Evolutionary conservation across 2,329 filamentous ascomycete genomes (phyloP).

Genomic region (Alternaria arbusti): DNA sequence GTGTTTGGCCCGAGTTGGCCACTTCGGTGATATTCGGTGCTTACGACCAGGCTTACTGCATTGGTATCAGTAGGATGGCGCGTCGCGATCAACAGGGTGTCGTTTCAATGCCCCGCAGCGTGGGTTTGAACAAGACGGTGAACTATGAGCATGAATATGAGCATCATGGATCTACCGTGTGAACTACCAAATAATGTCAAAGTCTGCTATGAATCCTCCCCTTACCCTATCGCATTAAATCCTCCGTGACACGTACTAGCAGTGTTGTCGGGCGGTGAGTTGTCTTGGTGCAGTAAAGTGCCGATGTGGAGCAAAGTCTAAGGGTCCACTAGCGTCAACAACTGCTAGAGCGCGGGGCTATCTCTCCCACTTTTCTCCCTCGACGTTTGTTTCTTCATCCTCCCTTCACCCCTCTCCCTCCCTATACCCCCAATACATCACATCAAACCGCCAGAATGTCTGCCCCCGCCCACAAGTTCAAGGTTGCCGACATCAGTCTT

Average conservation of each 20-base stretch:
- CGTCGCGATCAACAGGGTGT: conserved; percentile 9
- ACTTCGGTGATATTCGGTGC: conserved; percentile 5
- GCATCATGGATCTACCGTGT: neutral
- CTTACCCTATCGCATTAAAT: neutral
- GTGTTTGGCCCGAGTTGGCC: neutral
- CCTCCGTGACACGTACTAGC: neutral
- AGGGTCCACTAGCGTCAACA: conserved; percentile 16
- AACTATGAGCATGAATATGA: neutral
- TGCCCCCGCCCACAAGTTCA: conserved; percentile 91
- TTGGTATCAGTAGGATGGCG: neutral
- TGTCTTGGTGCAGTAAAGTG: conserved; percentile 9
- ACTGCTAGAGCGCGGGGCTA: conserved; percentile 19
- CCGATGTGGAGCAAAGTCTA: conserved; percentile 9
- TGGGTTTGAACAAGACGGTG: neutral
- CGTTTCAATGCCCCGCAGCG: conserved; percentile 8
- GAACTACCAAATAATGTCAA: neutral
- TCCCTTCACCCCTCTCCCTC: conserved; percentile 18
- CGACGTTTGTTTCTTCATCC: conserved; percentile 10
- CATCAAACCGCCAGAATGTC: conserved; percentile 56
- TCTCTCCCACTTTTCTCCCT: conserved; percentile 17
- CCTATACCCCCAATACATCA: conserved; percentile 13
- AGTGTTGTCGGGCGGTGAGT: conserved; percentile 1
- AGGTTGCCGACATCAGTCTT: conserved; percentile 96
- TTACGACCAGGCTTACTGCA: conserved; percentile 3
- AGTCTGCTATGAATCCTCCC: neutral